These are phyloP conservation scores for Cutaneotrichosporon mucoides DNA, from an alignment of 1,284 basidiomycete species.

Conservation along the genomic window DNA sequence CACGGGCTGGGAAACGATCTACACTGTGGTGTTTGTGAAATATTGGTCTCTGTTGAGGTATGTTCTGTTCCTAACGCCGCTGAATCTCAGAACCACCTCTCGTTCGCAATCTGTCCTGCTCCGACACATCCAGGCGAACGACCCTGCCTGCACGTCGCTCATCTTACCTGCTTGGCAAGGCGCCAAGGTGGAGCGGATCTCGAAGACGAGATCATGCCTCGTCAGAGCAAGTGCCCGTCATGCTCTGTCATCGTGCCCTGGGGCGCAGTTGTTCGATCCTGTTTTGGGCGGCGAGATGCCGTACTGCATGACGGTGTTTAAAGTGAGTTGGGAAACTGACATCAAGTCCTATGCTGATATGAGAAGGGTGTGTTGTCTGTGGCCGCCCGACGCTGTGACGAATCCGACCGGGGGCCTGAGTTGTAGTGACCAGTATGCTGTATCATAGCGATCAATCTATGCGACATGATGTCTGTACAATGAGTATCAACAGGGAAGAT, in stretches of 20 bases:
- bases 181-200: neutral
- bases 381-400: too few relatives aligned
- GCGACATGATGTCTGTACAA: too few relatives aligned
- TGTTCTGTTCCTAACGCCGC: slow-evolving; percentile 50
- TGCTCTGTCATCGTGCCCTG: slow-evolving; percentile 61
- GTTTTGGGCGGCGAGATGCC: slow-evolving; percentile 56
- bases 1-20: slow-evolving; percentile 14
- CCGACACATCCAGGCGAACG: slow-evolving; percentile 22
- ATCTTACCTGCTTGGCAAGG: slow-evolving; percentile 64
- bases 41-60: slow-evolving; percentile 47
- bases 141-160: slow-evolving; percentile 52
- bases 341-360: too few relatives aligned
- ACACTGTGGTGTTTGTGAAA: slow-evolving; percentile 58
- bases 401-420: too few relatives aligned
- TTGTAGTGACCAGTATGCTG: too few relatives aligned
- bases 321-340: too few relatives aligned
- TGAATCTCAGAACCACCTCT: slow-evolving; percentile 56
- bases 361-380: too few relatives aligned
- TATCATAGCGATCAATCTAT: too few relatives aligned
- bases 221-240: neutral
- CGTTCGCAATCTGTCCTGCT: slow-evolving; percentile 55
- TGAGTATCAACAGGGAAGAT: too few relatives aligned
- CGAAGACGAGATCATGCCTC: neutral
- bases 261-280: slow-evolving; percentile 68
- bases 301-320: neutral